Conservation (phyloP, 2,329 filamentous ascomycete species). For the Penicillium sp. region DNA sequence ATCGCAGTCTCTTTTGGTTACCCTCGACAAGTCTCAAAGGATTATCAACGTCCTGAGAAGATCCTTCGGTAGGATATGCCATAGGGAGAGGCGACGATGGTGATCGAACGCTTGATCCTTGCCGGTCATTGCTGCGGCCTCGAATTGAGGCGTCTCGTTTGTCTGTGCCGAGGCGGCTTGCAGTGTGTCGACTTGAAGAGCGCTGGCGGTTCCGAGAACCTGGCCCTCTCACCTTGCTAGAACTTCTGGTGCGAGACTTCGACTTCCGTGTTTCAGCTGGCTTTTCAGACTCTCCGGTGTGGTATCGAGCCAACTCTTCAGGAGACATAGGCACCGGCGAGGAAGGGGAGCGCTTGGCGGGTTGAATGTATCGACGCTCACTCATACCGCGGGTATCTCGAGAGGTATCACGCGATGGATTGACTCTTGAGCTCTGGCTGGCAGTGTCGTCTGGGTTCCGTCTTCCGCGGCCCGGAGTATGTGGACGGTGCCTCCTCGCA, state of each 20-base stretch:
- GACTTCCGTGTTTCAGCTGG: constrained; percentile 42
- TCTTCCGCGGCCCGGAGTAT: constrained; percentile 52
- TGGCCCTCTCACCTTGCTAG: constrained; percentile 54
- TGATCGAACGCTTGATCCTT: constrained; percentile 61
- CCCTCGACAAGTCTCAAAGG: constrained; percentile 44
- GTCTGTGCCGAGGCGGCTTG: constrained; percentile 35
- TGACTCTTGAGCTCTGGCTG: constrained; percentile 51
- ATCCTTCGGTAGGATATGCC: constrained; percentile 48
- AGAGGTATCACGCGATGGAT: constrained; percentile 59
- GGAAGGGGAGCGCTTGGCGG: constrained; percentile 81
- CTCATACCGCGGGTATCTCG: constrained; percentile 66
- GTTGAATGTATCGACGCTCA: constrained; percentile 65
- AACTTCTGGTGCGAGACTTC: constrained; percentile 30
- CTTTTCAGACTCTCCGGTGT: constrained; percentile 44
- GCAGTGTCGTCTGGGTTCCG: constrained; percentile 42
- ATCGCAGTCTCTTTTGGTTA: constrained; percentile 47
- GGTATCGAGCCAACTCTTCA: constrained; percentile 62
- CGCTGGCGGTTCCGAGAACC: constrained; percentile 36
- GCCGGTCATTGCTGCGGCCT: constrained; percentile 62
- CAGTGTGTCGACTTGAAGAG: constrained; percentile 44
- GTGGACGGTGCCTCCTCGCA: constrained; percentile 48
- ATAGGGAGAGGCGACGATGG: constrained; percentile 80
- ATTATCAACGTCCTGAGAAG: constrained; percentile 62
- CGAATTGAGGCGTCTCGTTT: constrained; percentile 36
- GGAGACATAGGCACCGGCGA: constrained; percentile 94